Evolutionary conservation across 495 filamentous ascomycete genomes (phyloP).

Genomic region (Podospora pseudocomata): DNA sequence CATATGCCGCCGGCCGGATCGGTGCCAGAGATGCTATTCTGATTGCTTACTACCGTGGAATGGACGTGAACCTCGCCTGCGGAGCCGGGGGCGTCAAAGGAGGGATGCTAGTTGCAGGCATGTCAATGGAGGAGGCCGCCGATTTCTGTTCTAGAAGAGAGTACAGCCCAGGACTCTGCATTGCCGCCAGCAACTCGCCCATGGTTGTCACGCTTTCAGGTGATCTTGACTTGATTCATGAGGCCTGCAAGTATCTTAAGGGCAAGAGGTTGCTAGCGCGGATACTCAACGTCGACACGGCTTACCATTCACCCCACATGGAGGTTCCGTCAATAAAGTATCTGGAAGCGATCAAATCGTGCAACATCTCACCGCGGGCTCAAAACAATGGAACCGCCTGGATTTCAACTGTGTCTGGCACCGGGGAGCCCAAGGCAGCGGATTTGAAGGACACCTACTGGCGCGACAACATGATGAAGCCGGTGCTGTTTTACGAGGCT

Average conservation of each 20-base stretch:
- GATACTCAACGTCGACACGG: constrained; percentile 46
- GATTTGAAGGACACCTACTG: constrained; percentile 48
- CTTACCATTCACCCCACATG: constrained; percentile 66
- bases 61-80: constrained; percentile 32
- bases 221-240: constrained; percentile 37
- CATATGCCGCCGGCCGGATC: constrained; percentile 55
- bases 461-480: constrained; percentile 55
- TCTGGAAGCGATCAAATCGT: constrained; percentile 27
- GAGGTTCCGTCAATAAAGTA: constrained; percentile 39
- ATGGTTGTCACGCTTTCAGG: constrained; percentile 42
- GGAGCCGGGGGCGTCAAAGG: constrained; percentile 31
- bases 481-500: constrained; percentile 56
- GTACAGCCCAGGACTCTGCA: constrained; percentile 31
- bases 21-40: constrained; percentile 44
- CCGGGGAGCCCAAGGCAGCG: constrained; percentile 15
- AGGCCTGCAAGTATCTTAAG: constrained; percentile 32
- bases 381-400: constrained; percentile 31
- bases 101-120: constrained; percentile 38
- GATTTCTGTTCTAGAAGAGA: constrained; percentile 28
- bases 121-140: constrained; percentile 35
- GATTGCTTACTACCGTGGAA: constrained; percentile 44
- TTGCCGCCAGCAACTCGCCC: constrained; percentile 44
- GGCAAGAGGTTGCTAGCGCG: constrained; percentile 38
- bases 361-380: constrained; percentile 22
- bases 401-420: constrained; percentile 41